phyloP scores from a whole-genome alignment of 2,329 filamentous ascomycete species.

The Hypoxylon sp. region DNA sequence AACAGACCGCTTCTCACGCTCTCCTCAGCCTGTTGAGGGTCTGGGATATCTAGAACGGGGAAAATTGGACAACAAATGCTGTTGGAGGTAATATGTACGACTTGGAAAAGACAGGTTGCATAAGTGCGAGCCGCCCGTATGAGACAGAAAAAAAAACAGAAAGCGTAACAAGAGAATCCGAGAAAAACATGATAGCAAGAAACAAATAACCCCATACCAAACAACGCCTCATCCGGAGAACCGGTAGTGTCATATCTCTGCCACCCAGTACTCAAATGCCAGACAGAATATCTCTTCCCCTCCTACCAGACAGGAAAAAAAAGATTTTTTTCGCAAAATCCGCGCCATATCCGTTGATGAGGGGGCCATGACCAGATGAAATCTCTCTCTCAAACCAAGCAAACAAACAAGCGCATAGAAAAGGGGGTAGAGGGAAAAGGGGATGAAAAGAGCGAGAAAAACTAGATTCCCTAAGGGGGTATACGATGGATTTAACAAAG shows the following conservation, averaged over 20 bases:
- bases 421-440: conserved; percentile 16
- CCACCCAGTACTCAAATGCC: conserved; percentile 32
- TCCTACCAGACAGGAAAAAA: conserved; percentile 10
- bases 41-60: conserved; percentile 43
- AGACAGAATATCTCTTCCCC: conserved; percentile 17
- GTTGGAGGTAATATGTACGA: conserved; percentile 43
- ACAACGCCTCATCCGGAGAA: conserved; percentile 25
- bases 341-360: conserved; percentile 40
- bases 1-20: conserved; percentile 46
- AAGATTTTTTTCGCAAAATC: conserved; percentile 39
- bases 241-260: conserved; percentile 34
- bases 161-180: conserved; percentile 12
- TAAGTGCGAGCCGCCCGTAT: conserved; percentile 34
- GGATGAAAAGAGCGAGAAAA: conserved; percentile 40
- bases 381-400: conserved; percentile 3
- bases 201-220: conserved; percentile 10
- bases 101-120: conserved; percentile 26
- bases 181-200: conserved; percentile 10
- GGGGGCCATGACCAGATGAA: conserved; percentile 40
- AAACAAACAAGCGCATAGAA: conserved; percentile 29
- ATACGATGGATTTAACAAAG: conserved; percentile 40
- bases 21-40: conserved; percentile 46
- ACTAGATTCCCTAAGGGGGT: conserved; percentile 42
- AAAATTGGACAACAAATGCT: conserved; percentile 29
- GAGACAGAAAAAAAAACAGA: conserved; percentile 27